Conservation (phyloP, 192 early-diverging fungal genomes). For the Powellomyces hirtus region DNA sequence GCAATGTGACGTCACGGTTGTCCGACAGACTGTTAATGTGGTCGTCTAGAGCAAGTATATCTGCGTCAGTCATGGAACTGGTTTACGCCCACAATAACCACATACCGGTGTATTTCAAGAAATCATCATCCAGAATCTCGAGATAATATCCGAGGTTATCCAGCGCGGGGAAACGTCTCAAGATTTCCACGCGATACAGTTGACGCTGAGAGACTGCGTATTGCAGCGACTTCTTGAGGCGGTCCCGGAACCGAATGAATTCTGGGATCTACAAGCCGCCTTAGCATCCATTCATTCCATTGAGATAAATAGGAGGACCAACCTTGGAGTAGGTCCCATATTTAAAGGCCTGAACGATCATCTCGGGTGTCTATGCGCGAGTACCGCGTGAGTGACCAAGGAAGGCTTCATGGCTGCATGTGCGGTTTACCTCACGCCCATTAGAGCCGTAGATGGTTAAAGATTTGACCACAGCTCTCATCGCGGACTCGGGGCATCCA, state of each 20-base stretch:
- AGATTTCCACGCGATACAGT: constrained; percentile 60
- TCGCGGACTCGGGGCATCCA: constrained; percentile 51
- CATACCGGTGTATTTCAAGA: background rate
- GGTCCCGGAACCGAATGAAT: constrained; percentile 76
- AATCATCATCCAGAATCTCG: constrained; percentile 3
- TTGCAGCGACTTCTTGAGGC: constrained; percentile 74
- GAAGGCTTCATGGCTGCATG: background rate
- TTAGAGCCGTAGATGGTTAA: constrained; percentile 76
- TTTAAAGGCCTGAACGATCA: constrained; percentile 81
- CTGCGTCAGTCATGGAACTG: background rate
- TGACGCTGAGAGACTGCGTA: constrained; percentile 65
- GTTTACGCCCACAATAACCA: background rate
- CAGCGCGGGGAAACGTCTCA: constrained; percentile 1
- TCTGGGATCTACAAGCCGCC: constrained; percentile 64
- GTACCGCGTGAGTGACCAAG: background rate
- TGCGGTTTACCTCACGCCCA: constrained; percentile 60
- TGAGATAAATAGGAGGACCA: background rate
- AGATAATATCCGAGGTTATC: background rate
- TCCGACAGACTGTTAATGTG: constrained; percentile 52
- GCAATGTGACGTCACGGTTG: constrained; percentile 70
- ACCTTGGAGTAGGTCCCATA: constrained; percentile 85
- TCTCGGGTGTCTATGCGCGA: constrained; percentile 69
- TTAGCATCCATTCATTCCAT: background rate
- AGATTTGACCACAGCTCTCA: constrained; percentile 54
- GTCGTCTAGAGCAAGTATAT: constrained; percentile 28